Conservation (phyloP, 768 basidiomycete species). For the Pulveroboletus sp. region DNA sequence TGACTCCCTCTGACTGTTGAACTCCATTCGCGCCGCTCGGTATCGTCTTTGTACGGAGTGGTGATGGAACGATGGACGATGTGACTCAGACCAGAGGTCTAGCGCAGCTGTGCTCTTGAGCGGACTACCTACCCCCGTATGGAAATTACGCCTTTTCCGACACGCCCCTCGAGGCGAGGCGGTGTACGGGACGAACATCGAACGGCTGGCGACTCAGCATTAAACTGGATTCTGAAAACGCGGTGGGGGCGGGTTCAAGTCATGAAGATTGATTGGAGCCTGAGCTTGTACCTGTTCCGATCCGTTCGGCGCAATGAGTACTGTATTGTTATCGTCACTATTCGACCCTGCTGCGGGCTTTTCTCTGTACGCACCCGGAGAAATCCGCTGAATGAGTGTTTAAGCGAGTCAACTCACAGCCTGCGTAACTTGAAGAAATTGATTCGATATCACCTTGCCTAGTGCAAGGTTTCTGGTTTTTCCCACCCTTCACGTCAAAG, state of each 20-base stretch:
- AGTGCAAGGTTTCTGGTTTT: not conserved
- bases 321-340: not conserved
- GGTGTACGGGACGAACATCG: constrained; percentile 51
- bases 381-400: not conserved
- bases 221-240: constrained; percentile 54
- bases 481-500: not conserved
- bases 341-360: not conserved
- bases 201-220: constrained; percentile 36
- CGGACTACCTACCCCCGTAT: constrained; percentile 42
- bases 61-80: constrained; percentile 34
- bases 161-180: constrained; percentile 43
- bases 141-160: constrained; percentile 56
- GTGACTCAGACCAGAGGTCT: constrained; percentile 39
- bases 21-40: constrained; percentile 36
- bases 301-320: too few species aligned
- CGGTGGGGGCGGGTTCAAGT: constrained; percentile 70
- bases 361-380: not conserved
- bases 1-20: not conserved
- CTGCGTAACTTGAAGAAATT: not conserved
- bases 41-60: constrained; percentile 45
- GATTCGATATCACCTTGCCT: not conserved
- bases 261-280: constrained; percentile 26
- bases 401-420: not conserved
- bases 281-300: constrained; percentile 4
- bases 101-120: constrained; percentile 38